Percentiles rank a stretch among this genome's conserved stretches.
These are phyloP conservation scores for Ganoderma lingzhi DNA, from an alignment of 1,284 basidiomycete species.

Conservation along the genomic window DNA sequence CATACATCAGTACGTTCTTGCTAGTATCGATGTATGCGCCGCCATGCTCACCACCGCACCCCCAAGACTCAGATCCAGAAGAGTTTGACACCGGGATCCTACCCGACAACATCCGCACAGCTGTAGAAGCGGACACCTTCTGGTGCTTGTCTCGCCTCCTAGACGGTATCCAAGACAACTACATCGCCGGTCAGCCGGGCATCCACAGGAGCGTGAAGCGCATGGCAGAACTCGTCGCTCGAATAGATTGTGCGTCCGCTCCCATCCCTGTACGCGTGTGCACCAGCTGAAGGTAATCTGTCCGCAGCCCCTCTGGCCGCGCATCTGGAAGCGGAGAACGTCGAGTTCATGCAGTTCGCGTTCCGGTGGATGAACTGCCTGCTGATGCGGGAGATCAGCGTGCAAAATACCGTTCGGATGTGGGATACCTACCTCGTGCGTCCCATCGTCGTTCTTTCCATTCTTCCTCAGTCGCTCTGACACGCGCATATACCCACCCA, in stretches of 20 bases:
- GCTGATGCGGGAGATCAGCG: conserved; percentile 95
- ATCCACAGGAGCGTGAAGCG: conserved; percentile 91
- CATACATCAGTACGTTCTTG: conserved; percentile 80
- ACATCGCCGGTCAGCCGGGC: conserved; percentile 94
- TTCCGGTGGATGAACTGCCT: conserved; percentile 99
- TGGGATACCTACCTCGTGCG: conserved; percentile 97
- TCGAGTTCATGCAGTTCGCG: conserved; percentile 98
- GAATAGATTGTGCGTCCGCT: conserved; percentile 81
- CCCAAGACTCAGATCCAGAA: conserved; percentile 85
- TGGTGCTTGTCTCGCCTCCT: conserved; percentile 95
- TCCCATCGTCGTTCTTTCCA: conserved; percentile 14
- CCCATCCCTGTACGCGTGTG: not conserved
- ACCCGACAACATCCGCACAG: conserved; percentile 73
- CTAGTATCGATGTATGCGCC: conserved; percentile 9
- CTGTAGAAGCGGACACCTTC: conserved; percentile 94
- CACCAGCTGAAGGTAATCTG: not conserved
- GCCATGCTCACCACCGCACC: conserved; percentile 12
- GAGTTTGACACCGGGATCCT: conserved; percentile 84
- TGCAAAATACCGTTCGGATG: conserved; percentile 96
- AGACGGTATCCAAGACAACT: conserved; percentile 97
- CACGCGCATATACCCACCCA: conserved; percentile 53
- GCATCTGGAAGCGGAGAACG: conserved; percentile 89
- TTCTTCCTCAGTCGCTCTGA: conserved; percentile 1
- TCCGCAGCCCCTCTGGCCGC: conserved; percentile 75
- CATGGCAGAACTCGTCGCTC: conserved; percentile 91